These are phyloP conservation scores for Phaffomyces opuntiae DNA, from an alignment of 805 yeast genomes.

Conservation along the genomic window DNA sequence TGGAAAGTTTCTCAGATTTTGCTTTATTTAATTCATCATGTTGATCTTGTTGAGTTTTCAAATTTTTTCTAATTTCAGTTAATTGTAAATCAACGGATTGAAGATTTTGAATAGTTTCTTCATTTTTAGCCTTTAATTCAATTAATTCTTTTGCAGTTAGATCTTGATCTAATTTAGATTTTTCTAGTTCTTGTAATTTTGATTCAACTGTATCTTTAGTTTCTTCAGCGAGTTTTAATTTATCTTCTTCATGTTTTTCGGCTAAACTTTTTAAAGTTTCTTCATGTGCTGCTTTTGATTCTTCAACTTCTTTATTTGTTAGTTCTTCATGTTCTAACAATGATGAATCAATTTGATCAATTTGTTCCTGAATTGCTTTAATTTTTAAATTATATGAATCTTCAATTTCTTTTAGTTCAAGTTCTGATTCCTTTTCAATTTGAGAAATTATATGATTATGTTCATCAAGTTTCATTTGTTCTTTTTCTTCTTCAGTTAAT, in stretches of 20 bases:
- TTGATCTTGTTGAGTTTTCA: constrained; percentile 15
- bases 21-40: constrained; percentile 13
- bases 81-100: constrained; percentile 13
- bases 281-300: constrained; percentile 13
- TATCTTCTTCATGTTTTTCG: constrained; percentile 19
- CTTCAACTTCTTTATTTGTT: constrained; percentile 11
- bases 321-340: constrained; percentile 11
- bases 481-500: constrained; percentile 17
- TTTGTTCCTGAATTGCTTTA: constrained; percentile 16
- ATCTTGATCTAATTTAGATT: constrained; percentile 16
- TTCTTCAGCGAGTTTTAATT: constrained; percentile 15
- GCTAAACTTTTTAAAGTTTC: constrained; percentile 13
- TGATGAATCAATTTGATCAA: constrained; percentile 15
- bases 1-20: constrained; percentile 10
- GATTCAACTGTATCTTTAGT: constrained; percentile 16
- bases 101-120: constrained; percentile 18
- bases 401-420: constrained; percentile 15
- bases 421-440: constrained; percentile 13
- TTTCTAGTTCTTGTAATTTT: constrained; percentile 17
- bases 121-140: constrained; percentile 19
- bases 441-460: constrained; percentile 12
- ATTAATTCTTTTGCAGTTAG: constrained; percentile 16
- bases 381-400: constrained; percentile 17
- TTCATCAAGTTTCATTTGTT: constrained; percentile 12
- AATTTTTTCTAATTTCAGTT: constrained; percentile 9